A percentile compares a stretch with the other conserved stretches of the same genome.
These are phyloP conservation scores for Neurospora africana DNA, from an alignment of 495 filamentous ascomycete genomes.

Conservation along the genomic window DNA sequence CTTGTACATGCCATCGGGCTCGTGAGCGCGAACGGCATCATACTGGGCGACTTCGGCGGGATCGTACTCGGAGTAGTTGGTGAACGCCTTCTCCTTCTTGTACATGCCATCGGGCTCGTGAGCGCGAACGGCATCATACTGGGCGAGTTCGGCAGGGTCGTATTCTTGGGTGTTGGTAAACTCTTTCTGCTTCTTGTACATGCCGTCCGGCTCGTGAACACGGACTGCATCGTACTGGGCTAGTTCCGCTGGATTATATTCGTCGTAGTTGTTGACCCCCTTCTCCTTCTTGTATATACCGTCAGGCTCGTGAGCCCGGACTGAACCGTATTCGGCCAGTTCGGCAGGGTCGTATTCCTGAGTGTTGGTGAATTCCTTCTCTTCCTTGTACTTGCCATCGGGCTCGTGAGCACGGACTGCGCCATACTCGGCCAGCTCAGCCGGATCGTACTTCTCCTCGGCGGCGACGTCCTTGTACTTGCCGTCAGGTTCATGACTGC, in stretches of 20 bases:
- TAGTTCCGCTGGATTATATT: neutral
- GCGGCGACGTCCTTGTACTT: constrained; percentile 1
- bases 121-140: constrained; percentile 24
- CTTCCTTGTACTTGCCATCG: constrained; percentile 7
- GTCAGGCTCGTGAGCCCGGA: constrained; percentile 26
- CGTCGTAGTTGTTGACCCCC: constrained; percentile 7
- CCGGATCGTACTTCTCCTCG: neutral
- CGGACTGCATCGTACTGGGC: neutral
- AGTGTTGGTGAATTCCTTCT: neutral
- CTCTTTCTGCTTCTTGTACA: neutral
- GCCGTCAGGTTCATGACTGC: neutral
- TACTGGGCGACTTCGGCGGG: constrained; percentile 1
- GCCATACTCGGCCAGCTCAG: neutral
- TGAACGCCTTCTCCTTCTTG: constrained; percentile 3
- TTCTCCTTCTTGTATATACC: constrained; percentile 16
- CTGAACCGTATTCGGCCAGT: constrained; percentile 21
- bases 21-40: constrained; percentile 1
- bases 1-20: constrained; percentile 10
- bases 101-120: constrained; percentile 27
- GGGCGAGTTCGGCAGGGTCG: constrained; percentile 14
- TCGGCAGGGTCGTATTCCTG: constrained; percentile 5
- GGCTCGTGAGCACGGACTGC: constrained; percentile 5
- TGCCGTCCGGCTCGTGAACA: constrained; percentile 10
- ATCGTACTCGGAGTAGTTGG: constrained; percentile 5
- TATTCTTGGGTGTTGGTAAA: constrained; percentile 1